Evolutionary conservation across 2,329 filamentous ascomycete genomes (phyloP), one percentile per base, ranked within the genome.

Genomic region (Ceratocystis variospora): DNA sequence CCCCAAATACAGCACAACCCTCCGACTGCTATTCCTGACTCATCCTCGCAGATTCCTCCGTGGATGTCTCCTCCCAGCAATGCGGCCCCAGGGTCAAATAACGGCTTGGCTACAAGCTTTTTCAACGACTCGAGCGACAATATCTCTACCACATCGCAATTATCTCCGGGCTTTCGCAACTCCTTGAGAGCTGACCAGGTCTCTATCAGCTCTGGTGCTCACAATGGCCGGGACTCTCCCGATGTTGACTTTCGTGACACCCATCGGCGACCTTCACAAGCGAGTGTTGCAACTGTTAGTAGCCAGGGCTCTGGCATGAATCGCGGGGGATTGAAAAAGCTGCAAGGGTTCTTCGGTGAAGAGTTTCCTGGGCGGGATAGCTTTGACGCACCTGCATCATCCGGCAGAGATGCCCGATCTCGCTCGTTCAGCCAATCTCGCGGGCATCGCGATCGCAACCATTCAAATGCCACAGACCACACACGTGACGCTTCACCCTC

Each of bases 331-430:
- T 82, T 87, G 67, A 91, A 92, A 76, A 94, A 93, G 76, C 80
- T 96, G 69, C 89, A 94, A 73, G 89, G 88, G 53, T 93, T 96
- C 74, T 96, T 96, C 76, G 92, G 93, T 61, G 93, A 96, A 71
- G 92, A 96, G 73, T 90, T 89, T 74, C 84, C 85, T 68, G 84
- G 83, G 46, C 80, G 83, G 70, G 87, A 92, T 73, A 86, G 86
- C 70, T 91, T 88, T 64, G 89, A 95, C 67, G 82, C 83, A 71
- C 86, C 84, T 76, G 75, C 89, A 71, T 77, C 79, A 68, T 79
- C 74, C 68, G 74, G 73, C 71, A 85, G 84, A 74, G 84, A 87
- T 71, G 81, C 82, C 71, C 83, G 85, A 69, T 82, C 81, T 68
- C 83, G 83, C 71, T 86, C 83, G 63, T 85, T 86, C 73, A 84